Conservation (phyloP, 305 asterid species). For the Fraxinus platypoda region DNA sequence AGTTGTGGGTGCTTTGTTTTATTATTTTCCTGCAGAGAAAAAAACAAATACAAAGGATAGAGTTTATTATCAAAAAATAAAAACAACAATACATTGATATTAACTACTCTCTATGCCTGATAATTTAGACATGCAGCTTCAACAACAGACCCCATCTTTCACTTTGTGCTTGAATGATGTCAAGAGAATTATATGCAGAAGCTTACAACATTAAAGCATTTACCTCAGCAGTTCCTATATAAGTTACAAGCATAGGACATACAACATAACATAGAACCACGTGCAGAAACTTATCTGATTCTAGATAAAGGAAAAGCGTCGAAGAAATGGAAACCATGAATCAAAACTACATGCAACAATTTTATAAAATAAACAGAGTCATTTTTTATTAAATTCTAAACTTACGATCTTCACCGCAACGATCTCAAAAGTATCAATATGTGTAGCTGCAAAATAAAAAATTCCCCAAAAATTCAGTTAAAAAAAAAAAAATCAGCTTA, state of each 20-base stretch:
- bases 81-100: background rate
- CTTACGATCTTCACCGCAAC: conserved; percentile 97
- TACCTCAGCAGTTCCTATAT: background rate
- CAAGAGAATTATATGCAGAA: background rate
- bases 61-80: conserved; percentile 3
- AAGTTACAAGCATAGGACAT: background rate
- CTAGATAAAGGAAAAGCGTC: background rate
- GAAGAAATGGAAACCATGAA: background rate
- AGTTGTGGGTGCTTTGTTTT: conserved; percentile 96
- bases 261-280: background rate
- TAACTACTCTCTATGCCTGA: background rate
- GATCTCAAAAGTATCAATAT: conserved; percentile 81
- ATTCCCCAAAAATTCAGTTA: background rate
- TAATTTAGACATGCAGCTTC: background rate
- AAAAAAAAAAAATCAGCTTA: conserved; percentile 10
- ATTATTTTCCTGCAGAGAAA: conserved; percentile 71
- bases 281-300: background rate
- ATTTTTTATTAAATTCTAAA: background rate
- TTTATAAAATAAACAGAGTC: background rate
- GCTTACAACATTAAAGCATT: background rate
- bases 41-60: conserved; percentile 3
- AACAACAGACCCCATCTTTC: background rate
- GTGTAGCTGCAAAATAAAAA: conserved; percentile 64
- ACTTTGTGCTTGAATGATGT: background rate
- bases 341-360: background rate